Evolutionary conservation across 768 basidiomycete species (phyloP), one percentile per base, ranked within the genome.

Genomic region (Tubosaeta sp.): DNA sequence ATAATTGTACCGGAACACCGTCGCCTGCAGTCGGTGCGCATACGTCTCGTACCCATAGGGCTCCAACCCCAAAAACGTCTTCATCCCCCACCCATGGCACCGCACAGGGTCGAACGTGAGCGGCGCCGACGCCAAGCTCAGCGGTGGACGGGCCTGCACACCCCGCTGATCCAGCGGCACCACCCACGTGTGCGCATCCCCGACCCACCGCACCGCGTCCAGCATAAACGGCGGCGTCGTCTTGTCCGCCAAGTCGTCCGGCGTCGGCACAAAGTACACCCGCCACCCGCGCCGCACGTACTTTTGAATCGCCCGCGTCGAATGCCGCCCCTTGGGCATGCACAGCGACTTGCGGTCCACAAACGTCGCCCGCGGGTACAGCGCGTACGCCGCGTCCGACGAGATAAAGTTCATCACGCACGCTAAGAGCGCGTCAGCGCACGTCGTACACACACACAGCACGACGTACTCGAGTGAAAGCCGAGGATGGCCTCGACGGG

Each of bases 401-500:
- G 72, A 66, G 45, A 79, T 74, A 3, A 76, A 48, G 54, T 78
- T 79, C 73, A 77, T 37, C 9, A 55, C 49, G 19, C 26, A 35
- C 8, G 52, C 52, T 53, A 35, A 3, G 14, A 10, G 7, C 8
- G 13, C 4, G 1, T 35, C n/a, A 43, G 14, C 32, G 42, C 22
- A 8, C 16, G 27, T 29, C 7, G 29, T 2, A 29, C 8, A 8
- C 1, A 34, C 11, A 1, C 48, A 17, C 38, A 37, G 5, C 12
- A 27, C 0, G 12, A 64, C 76, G 26, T 37, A 80, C 79, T 77
- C 0, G 74, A 76, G 50, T 81, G 80, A 48, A 79, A 80, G 7
- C 58, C 57, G 1, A 80, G 49, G n/a, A 81, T 73, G 68, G 13
- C 63, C 62, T 43, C 57, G 9, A 43, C 50, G 6, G 22, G 73